phyloP scores from a whole-genome alignment of 768 basidiomycete genomes.

The Tulasnella calospora region DNA sequence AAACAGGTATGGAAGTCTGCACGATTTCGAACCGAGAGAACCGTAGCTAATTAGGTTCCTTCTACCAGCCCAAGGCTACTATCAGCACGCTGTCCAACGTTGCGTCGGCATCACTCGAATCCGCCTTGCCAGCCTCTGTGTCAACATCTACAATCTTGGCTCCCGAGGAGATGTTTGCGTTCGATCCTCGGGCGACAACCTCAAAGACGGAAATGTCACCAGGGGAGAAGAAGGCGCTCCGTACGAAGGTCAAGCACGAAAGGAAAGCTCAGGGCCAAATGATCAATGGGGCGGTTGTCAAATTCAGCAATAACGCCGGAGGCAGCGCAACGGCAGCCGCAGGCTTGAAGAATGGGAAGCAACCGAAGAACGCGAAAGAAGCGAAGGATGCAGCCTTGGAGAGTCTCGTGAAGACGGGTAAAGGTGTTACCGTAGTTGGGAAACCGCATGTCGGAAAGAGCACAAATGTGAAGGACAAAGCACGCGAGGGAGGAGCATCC shows the following conservation, averaged over 20 bases:
- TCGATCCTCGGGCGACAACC: conserved; percentile 49
- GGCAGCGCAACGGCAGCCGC: conserved; percentile 40
- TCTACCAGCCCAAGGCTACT: conserved; percentile 70
- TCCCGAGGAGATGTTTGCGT: conserved; percentile 84
- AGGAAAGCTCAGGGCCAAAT: conserved; percentile 63
- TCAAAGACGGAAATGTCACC: conserved; percentile 80
- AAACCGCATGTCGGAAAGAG: conserved; percentile 40
- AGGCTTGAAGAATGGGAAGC: conserved; percentile 37
- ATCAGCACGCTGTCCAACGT: conserved; percentile 82
- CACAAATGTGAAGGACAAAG: conserved; percentile 1
- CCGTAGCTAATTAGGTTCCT: not conserved
- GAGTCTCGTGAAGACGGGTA: conserved; percentile 76
- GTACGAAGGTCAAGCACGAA: conserved; percentile 38
- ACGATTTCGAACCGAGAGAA: conserved; percentile 2
- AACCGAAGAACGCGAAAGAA: conserved; percentile 55
- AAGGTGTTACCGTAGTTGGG: conserved; percentile 85
- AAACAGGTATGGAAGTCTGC: conserved; percentile 57
- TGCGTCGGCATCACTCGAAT: conserved; percentile 77
- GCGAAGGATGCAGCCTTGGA: conserved; percentile 82
- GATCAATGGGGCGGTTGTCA: conserved; percentile 64
- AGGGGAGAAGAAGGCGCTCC: conserved; percentile 66
- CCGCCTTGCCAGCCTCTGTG: conserved; percentile 79
- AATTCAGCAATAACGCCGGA: conserved; percentile 56
- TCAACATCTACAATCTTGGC: conserved; percentile 77
- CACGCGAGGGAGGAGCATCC: not conserved